Conservation (phyloP, 1,139 yeast genomes). For the Saccharomyces hybrid region DNA sequence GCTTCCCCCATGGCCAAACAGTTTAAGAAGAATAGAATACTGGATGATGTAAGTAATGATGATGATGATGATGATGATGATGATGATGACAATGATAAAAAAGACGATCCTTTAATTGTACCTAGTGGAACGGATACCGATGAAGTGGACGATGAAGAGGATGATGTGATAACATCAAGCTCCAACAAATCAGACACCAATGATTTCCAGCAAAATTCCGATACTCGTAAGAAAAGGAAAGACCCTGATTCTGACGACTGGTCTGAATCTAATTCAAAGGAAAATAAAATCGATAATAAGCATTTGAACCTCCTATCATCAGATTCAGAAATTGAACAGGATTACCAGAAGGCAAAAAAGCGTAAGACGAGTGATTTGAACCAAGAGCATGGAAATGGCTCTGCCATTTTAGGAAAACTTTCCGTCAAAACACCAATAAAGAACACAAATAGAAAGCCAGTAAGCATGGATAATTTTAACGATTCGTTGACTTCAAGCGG, state of each 20-base stretch:
- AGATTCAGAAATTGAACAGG: conserved; percentile 1
- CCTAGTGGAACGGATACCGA: conserved; percentile 3
- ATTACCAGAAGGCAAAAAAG: conserved; percentile 6
- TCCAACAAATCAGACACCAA: neutral
- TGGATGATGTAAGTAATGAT: conserved; percentile 2
- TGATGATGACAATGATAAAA: neutral
- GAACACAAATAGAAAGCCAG: neutral
- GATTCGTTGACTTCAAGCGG: neutral
- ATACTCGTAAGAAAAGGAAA: neutral
- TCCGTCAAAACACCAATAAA: neutral
- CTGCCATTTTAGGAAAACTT: neutral
- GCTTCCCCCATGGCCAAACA: neutral
- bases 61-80: conserved; percentile 1
- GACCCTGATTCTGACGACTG: neutral
- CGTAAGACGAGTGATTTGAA: conserved; percentile 13
- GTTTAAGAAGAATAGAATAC: neutral
- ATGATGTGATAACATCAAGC: neutral
- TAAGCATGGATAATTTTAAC: neutral
- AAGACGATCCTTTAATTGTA: neutral
- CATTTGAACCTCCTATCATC: neutral
- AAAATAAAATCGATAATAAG: neutral
- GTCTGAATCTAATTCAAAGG: neutral
- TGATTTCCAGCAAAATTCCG: neutral
- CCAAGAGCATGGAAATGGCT: neutral
- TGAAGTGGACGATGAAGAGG: neutral